Evolutionary conservation across 2,329 filamentous ascomycete genomes (phyloP), one percentile per base, ranked within the genome.

Genomic region (Ilyonectria destructans): DNA sequence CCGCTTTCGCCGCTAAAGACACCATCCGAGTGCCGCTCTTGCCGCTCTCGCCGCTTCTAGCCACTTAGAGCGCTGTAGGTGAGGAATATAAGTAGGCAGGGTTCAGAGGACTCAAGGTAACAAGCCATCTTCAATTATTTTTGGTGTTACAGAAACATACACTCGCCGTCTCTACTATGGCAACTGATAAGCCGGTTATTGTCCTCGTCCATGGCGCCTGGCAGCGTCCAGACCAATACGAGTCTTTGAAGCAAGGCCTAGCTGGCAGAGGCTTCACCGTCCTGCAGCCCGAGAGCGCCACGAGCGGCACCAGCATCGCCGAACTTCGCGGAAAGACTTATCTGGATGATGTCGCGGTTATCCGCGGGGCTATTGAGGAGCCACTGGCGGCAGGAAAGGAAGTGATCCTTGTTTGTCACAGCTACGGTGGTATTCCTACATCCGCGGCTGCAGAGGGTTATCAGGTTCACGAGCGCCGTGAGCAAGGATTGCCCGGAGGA

Each of bases 361-460:
- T 74, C 19, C 52, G 45, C 0, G 0, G 51, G 0, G 37, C 67
- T 0, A n/a, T 72, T 0, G 56, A 69, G 4, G 33, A 57, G 0
- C 29, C 13, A 0, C 33, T 74, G 0, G 55, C 46, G 0, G 12
- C 64, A 2, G 71, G 63, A 0, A 65, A 67, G 29, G n/a, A 57
- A 5, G 55, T 76, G 0, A 46, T 76, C 0, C 8, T 75, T 0
- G 37, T 77, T 0, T 73, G 69, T 10, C 75, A 77, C 26, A 75
- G 72, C 26, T 76, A 75, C n/a, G 80, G 79, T 5, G 80, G 80
- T 1, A 75, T 81, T 6, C 74, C 77, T 0, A 76, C 73, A 2
- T 77, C 77, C 4, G 74, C 73, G 1, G 65, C 75, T 1, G 72
- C 65, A 1, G 74, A 78, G 15, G 77, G 77, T 4, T 59, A 74